Evolutionary conservation across 306 rosid genomes (phyloP).

Genomic region (Lotus japonicus): DNA sequence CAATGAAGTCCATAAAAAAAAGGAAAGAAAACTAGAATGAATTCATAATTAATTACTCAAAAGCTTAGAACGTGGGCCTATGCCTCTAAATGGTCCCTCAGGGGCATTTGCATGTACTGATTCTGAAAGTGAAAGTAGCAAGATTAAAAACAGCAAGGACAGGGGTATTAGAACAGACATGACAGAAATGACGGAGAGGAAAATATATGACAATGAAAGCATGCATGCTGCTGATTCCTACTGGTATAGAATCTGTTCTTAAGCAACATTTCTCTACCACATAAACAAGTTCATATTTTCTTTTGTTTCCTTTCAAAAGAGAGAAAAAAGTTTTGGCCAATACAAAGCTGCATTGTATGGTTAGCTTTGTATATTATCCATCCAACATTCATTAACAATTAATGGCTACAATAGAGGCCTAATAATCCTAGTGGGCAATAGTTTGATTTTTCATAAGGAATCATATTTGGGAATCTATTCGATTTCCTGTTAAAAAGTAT

Average conservation of each 20-base stretch:
- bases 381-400: no score
- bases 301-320: background rate
- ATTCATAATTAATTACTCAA: background rate
- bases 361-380: no score
- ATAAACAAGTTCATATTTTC: slow-evolving; percentile 8
- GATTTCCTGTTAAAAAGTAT: no score
- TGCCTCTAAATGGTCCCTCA: slow-evolving; percentile 38
- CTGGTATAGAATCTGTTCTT: background rate
- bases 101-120: slow-evolving; percentile 27
- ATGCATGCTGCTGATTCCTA: background rate
- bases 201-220: slow-evolving; percentile 14
- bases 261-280: background rate
- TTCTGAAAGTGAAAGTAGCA: slow-evolving; percentile 43
- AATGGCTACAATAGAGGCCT: no score
- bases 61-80: slow-evolving; percentile 33
- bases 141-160: background rate
- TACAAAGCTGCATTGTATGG: background rate
- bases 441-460: no score
- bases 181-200: slow-evolving; percentile 34
- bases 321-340: background rate
- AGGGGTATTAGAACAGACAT: slow-evolving; percentile 21
- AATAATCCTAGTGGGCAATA: no score
- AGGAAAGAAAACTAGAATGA: background rate
- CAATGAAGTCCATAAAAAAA: background rate
- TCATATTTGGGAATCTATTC: no score